These are phyloP conservation scores for Euphrasia arctica DNA, from an alignment of 305 asterid species.

Conservation along the genomic window DNA sequence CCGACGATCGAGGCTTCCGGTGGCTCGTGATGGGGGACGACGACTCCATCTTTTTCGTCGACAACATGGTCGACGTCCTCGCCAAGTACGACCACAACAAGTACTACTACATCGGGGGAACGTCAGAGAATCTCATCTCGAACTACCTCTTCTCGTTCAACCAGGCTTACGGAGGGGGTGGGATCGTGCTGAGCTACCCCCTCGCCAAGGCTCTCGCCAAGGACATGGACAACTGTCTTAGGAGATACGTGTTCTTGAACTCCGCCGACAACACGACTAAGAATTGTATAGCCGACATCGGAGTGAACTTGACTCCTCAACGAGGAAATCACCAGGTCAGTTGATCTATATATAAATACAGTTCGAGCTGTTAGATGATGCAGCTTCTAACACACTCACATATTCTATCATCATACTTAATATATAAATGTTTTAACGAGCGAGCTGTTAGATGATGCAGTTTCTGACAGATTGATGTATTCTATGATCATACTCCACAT, in stretches of 20 bases:
- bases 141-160: constrained; percentile 43
- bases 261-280: constrained; percentile 54
- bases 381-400: too few relatives aligned
- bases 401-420: too few relatives aligned
- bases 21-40: constrained; percentile 82
- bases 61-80: constrained; percentile 46
- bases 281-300: constrained; percentile 60
- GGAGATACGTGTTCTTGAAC: constrained; percentile 35
- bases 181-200: constrained; percentile 50
- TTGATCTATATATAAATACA: constrained; percentile 17
- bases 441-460: too few relatives aligned
- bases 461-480: too few relatives aligned
- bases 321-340: constrained; percentile 82
- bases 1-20: constrained; percentile 24
- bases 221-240: constrained; percentile 43
- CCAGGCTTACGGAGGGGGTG: constrained; percentile 73
- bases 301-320: constrained; percentile 44
- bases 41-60: constrained; percentile 52
- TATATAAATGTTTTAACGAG: too few relatives aligned
- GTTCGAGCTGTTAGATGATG: too few relatives aligned
- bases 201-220: constrained; percentile 43
- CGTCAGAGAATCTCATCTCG: constrained; percentile 49
- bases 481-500: too few relatives aligned
- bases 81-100: constrained; percentile 38
- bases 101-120: constrained; percentile 48